These are phyloP conservation scores for Withania somnifera DNA, from an alignment of 305 asterid species.

Conservation along the genomic window DNA sequence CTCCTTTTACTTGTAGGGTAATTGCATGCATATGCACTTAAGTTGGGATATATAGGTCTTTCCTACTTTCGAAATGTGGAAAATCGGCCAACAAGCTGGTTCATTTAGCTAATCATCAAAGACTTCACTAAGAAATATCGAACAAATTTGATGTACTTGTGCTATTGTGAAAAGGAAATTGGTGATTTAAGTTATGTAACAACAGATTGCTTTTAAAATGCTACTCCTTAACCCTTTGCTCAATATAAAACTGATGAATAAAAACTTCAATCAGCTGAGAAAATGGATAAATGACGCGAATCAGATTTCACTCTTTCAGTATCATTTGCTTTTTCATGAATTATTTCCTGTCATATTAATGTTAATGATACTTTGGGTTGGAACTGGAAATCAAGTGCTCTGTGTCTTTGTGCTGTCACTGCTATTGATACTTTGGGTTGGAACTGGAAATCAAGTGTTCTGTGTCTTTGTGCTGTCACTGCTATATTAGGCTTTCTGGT, in stretches of 20 bases:
- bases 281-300: neutral
- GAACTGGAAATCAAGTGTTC: neutral
- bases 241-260: neutral
- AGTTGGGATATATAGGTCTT: neutral
- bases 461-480: conserved; percentile 5
- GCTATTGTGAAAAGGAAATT: neutral
- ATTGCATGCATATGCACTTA: neutral
- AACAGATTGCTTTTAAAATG: neutral
- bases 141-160: neutral
- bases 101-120: neutral
- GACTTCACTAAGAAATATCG: neutral
- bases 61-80: neutral
- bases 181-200: neutral
- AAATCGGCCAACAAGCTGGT: neutral
- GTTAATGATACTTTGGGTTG: neutral
- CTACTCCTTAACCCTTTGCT: neutral
- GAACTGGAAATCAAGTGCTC: neutral
- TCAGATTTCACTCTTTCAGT: neutral
- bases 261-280: neutral
- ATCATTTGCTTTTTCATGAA: neutral
- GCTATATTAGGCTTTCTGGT: conserved; percentile 55
- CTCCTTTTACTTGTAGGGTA: neutral
- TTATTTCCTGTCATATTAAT: neutral
- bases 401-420: conserved; percentile 5
- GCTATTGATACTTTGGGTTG: neutral